Evolutionary conservation across 2,329 filamentous ascomycete species (phyloP).

Genomic region (Helotiales sp.): DNA sequence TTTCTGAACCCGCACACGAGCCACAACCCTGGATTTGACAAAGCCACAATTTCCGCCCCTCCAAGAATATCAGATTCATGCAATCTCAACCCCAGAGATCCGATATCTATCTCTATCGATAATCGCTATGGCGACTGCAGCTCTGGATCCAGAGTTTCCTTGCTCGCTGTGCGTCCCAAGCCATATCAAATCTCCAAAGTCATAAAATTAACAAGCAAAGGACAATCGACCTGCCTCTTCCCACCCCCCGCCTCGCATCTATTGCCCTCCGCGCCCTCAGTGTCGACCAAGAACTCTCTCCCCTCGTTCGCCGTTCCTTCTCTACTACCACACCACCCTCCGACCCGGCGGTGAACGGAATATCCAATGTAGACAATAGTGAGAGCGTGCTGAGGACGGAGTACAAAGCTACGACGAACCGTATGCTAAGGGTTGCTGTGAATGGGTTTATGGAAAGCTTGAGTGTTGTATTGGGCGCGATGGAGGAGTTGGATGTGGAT

Average conservation of each 20-base stretch:
- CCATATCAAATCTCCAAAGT: neutral
- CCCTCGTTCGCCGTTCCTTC: slow-evolving; percentile 77
- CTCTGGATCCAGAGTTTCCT: slow-evolving; percentile 57
- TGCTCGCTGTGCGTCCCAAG: slow-evolving; percentile 62
- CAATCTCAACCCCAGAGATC: slow-evolving; percentile 3
- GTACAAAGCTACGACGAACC: slow-evolving; percentile 89
- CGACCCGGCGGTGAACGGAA: slow-evolving; percentile 18
- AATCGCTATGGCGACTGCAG: slow-evolving; percentile 28
- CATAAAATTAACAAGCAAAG: slow-evolving; percentile 24
- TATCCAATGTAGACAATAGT: neutral
- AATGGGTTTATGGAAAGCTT: slow-evolving; percentile 96
- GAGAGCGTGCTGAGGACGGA: slow-evolving; percentile 68
- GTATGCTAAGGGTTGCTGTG: slow-evolving; percentile 94
- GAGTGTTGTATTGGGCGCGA: slow-evolving; percentile 82
- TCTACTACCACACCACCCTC: slow-evolving; percentile 53
- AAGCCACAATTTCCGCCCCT: neutral
- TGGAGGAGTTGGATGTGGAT: slow-evolving; percentile 88
- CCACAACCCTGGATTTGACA: neutral
- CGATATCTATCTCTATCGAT: slow-evolving; percentile 12
- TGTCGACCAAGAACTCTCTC: slow-evolving; percentile 89
- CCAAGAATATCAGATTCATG: slow-evolving; percentile 30
- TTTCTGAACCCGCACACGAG: neutral
- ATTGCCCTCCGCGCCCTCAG: slow-evolving; percentile 76
- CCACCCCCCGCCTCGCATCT: slow-evolving; percentile 75
- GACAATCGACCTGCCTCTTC: slow-evolving; percentile 64